Evolutionary conservation across 495 filamentous ascomycete genomes (phyloP), one percentile per base, ranked within the genome.

Genomic region (Xylaria acuta): DNA sequence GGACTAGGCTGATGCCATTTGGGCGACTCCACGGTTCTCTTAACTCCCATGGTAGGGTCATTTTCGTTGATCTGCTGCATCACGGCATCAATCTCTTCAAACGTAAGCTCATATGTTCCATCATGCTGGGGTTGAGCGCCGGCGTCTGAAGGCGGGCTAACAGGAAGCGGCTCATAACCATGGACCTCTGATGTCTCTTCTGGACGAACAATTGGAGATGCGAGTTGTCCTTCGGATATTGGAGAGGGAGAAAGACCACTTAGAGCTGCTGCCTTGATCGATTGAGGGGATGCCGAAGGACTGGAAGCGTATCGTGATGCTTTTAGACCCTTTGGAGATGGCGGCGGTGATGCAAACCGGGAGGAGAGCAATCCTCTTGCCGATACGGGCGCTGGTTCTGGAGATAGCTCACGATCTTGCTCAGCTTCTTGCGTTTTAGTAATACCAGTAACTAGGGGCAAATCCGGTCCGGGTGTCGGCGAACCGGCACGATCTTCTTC

Each of bases 81-180:
- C 65, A 97, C 86, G 34, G 89, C 92, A 80, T 97, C 93, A 73
- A 97, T 90, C 77, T 97, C 93, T 68, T 91, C 90, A 72, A 92
- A 91, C 53, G 92, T 90, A 30, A 88, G 89, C 56, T 88, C 83
- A n/a, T 71, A 58, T 32, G 72, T 71, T 38, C 76, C 75, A 25
- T 78, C 63, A 32, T 74, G 66, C n/a, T 47, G 49, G 5, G 67
- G 64, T 18, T 70, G 65, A 41, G 62, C n/a, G 67, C 67, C 75
- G 25, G 78, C 63, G 22, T 78, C 75, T 20, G 75, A 77, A 47
- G 77, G 75, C 38, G 77, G 75, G 41, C 75, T 77, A 36, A 77
- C 73, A 20, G 79, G 76, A 45, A 78, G 71, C 41, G 76, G 74
- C 45, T 80, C 76, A 49, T 65, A 76, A 63, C 71, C 77, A 30